phyloP scores from a whole-genome alignment of 495 filamentous ascomycete species.

The Bacidia gigantensis region DNA sequence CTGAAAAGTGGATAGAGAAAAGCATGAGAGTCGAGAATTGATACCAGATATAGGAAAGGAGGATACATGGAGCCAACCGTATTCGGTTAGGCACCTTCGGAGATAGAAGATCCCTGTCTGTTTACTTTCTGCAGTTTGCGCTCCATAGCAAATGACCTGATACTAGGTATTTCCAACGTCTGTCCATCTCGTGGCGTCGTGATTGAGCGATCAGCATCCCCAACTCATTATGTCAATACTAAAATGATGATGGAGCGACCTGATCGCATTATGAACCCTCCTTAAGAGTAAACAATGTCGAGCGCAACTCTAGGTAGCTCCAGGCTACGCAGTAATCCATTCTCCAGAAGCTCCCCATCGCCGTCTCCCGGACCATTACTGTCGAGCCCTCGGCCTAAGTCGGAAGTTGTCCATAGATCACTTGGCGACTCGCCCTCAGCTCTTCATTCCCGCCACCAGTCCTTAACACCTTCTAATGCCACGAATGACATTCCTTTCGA shows the following conservation, averaged over 20 bases:
- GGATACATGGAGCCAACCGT: background rate
- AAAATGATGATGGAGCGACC: background rate
- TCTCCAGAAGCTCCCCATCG: conserved; percentile 47
- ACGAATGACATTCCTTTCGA: conserved; percentile 21
- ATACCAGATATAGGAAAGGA: background rate
- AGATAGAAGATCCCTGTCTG: conserved; percentile 3
- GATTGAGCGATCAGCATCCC: too few species aligned
- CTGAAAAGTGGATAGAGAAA: background rate
- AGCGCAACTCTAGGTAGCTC: conserved; percentile 26
- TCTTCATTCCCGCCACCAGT: conserved; percentile 43
- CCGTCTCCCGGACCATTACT: conserved; percentile 45
- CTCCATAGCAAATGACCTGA: background rate
- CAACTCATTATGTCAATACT: background rate
- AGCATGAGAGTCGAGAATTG: background rate
- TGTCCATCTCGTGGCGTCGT: too few species aligned
- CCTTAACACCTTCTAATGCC: conserved; percentile 35
- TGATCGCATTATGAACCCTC: too few species aligned
- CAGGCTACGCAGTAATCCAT: conserved; percentile 63
- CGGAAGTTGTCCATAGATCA: conserved; percentile 50
- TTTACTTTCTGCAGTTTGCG: conserved; percentile 5
- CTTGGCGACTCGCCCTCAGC: conserved; percentile 25
- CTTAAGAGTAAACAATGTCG: conserved; percentile 14
- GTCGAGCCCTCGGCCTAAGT: conserved; percentile 51
- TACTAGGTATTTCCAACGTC: background rate
- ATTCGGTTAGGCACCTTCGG: background rate